Evolutionary conservation across 2,329 filamentous ascomycete genomes (phyloP).

Genomic region (Pestalotiopsis sp.): DNA sequence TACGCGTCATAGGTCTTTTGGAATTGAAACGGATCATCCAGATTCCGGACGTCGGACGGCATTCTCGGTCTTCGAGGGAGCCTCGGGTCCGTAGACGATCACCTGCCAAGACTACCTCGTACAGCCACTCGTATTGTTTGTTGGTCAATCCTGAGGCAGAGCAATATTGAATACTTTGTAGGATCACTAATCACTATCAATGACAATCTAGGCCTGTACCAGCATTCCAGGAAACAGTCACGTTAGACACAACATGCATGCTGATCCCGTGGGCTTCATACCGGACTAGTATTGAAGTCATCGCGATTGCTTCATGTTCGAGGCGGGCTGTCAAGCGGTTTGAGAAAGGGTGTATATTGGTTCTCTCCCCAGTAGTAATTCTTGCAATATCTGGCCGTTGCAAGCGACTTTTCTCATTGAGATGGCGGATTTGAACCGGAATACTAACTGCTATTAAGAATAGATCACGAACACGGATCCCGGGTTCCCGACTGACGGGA

Average conservation of each 20-base stretch:
- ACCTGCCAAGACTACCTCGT: neutral
- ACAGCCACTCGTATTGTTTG: neutral
- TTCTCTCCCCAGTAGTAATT: too few species aligned
- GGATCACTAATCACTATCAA: neutral
- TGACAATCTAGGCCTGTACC: neutral
- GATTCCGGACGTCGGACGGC: neutral
- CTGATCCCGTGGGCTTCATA: neutral
- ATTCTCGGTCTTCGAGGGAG: neutral
- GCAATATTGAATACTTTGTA: neutral
- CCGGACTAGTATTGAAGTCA: neutral
- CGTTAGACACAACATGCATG: neutral
- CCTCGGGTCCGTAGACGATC: neutral
- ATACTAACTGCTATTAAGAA: neutral
- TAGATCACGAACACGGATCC: neutral
- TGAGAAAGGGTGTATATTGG: too few species aligned
- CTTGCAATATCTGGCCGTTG: too few species aligned
- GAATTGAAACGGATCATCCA: neutral
- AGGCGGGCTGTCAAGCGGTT: too few species aligned
- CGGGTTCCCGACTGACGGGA: neutral
- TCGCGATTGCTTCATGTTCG: neutral
- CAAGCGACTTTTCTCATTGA: neutral
- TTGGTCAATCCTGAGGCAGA: neutral
- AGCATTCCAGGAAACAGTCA: neutral
- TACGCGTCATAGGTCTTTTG: neutral
- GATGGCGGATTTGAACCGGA: neutral